phyloP scores from a whole-genome alignment of 208 protist species.

The Crithidia expoeki region DNA sequence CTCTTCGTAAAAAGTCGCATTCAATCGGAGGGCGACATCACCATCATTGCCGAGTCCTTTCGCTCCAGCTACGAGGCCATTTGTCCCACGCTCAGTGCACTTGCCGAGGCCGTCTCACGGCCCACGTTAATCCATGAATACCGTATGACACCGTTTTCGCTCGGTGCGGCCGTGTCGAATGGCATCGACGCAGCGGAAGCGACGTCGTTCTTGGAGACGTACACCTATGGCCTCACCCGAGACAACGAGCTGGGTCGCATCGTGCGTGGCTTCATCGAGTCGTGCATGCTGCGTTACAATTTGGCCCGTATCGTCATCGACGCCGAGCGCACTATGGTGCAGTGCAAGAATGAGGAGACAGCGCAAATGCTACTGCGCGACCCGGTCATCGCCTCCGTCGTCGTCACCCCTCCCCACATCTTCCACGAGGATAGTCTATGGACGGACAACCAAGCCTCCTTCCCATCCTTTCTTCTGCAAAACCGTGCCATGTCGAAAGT shows the following conservation, averaged over 20 bases:
- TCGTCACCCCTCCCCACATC: conserved; percentile 40
- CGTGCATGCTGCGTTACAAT: conserved; percentile 83
- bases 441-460: conserved; percentile 27
- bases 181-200: conserved; percentile 92
- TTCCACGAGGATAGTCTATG: conserved; percentile 30
- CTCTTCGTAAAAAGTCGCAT: conserved; percentile 73
- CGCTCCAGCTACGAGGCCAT: conserved; percentile 52
- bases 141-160: conserved; percentile 95
- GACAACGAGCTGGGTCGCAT: conserved; percentile 8
- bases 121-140: conserved; percentile 98
- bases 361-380: conserved; percentile 61
- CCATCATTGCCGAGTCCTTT: conserved; percentile 79
- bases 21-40: conserved; percentile 50
- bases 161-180: conserved; percentile 96
- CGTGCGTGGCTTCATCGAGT: conserved; percentile 66
- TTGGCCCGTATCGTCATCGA: conserved; percentile 79
- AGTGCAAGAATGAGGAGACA: conserved; percentile 63
- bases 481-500: conserved; percentile 67
- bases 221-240: conserved; percentile 77
- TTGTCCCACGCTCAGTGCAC: conserved; percentile 47
- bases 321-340: conserved; percentile 55
- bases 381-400: conserved; percentile 54
- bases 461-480: conserved; percentile 52
- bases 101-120: conserved; percentile 96
- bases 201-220: conserved; percentile 74